Conservation (phyloP, 148 eudicot genomes). For the Cornus controversa region DNA sequence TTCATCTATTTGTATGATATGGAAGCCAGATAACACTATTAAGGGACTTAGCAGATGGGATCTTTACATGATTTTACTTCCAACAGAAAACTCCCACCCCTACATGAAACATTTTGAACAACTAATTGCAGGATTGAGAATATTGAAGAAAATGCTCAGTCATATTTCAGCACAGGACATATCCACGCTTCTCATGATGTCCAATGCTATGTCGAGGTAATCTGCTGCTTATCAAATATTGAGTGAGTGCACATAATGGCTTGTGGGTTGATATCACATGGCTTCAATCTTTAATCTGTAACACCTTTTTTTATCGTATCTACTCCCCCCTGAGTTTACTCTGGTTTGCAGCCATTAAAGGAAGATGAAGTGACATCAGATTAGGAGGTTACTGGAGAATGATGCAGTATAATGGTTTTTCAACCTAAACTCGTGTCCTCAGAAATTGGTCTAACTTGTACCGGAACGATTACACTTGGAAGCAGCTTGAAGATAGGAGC, state of each 20-base stretch:
- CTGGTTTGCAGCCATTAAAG: conserved; percentile 18
- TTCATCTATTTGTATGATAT: neutral
- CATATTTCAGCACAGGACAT: conserved; percentile 65
- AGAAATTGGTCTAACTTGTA: no score
- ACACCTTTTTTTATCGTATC: neutral
- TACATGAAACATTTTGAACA: neutral
- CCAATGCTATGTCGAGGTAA: conserved; percentile 43
- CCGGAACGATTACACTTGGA: no score
- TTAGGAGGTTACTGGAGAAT: conserved; percentile 9
- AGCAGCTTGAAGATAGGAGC: no score
- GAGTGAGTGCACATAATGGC: neutral
- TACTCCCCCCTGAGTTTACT: neutral
- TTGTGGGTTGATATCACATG: neutral
- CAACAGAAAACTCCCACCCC: neutral
- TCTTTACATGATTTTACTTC: neutral
- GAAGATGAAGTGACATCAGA: conserved; percentile 16
- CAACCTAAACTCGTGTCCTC: no score
- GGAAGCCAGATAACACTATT: neutral
- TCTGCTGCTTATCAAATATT: neutral
- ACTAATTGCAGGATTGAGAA: conserved; percentile 58
- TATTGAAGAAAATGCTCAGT: conserved; percentile 77
- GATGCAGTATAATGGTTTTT: neutral
- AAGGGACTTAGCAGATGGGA: neutral
- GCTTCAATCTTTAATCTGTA: neutral
- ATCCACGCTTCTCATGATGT: conserved; percentile 61